Evolutionary conservation across 2,329 filamentous ascomycete species (phyloP), one percentile per base, ranked within the genome.

Genomic region (Calonectria honghensis): DNA sequence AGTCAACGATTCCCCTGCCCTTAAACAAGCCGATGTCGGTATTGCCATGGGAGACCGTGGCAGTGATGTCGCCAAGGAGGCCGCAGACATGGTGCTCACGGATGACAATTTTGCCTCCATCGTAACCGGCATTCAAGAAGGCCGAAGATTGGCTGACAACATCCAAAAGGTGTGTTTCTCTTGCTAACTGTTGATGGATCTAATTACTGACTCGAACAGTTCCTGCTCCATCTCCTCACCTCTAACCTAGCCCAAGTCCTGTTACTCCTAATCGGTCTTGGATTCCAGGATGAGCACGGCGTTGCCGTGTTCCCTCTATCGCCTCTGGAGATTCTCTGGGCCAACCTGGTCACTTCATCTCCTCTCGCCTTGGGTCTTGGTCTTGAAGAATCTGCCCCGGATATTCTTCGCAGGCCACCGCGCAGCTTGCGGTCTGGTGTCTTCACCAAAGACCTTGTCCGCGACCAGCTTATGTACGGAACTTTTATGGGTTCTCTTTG

Each of bases 71-170:
- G 93, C 93, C 75, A 95, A 94, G 80, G 93, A 97, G 84, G 95
- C 95, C 3, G 94, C 94, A 1, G 95, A 97, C 81, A 97, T 98
- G 89, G 94, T 97, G 45, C 87, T 98, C 51, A 96, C 94, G 0
- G 95, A 97, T 82, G 95, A 97, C 84, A 96, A 97, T 85, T 97
- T 97, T 82, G 94, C 95, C 14, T 95, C 93, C 35, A 95, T 94
- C 70, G 89, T 94, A 51, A 93, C 91, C n/a, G 93, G 91, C 41
- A 92, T 95, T 59, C 90, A 93, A 81, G 93, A 94, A 83, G 93
- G 93, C 16, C 90, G 93, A 52, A 87, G 93, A 48, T 88, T 94
- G 68, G 93, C 94, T 77, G 92, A 94, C 86, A 94, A 94, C 77
- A 94, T 95, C 75, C 92, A 94, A 82, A 94, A 94, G 87, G 93